phyloP scores from a whole-genome alignment of 192 early-diverging fungal genomes.

The Allomyces macrogynus region DNA sequence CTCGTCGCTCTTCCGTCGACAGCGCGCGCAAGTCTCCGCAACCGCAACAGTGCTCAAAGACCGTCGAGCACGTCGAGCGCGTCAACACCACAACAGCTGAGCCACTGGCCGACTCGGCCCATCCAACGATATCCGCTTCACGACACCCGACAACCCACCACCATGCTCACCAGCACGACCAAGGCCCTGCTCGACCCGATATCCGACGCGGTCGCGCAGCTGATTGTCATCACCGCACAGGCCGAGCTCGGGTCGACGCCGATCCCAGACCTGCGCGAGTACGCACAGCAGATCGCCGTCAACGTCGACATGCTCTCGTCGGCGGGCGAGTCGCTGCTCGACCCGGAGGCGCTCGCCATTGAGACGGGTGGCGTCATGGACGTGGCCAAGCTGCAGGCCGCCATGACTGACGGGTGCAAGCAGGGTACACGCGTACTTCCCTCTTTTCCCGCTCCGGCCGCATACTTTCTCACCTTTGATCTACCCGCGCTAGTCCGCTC shows the following conservation, averaged over 20 bases:
- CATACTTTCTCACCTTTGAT: too few relatives aligned
- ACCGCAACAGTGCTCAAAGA: too few relatives aligned
- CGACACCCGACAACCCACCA: not conserved
- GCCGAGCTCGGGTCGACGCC: conserved; percentile 17
- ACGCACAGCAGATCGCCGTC: conserved; percentile 16
- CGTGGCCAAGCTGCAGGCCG: conserved; percentile 8
- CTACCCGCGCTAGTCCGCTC: conserved; percentile 12
- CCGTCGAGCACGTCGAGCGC: too few relatives aligned
- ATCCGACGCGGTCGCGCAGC: conserved; percentile 25
- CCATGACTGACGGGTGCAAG: conserved; percentile 20
- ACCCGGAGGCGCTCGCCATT: not conserved
- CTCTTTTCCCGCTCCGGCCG: too few relatives aligned
- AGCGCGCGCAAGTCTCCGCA: too few relatives aligned
- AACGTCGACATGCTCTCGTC: conserved; percentile 21
- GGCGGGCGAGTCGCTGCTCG: conserved; percentile 10
- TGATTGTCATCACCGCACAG: conserved; percentile 29
- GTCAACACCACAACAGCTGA: too few relatives aligned
- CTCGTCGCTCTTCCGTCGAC: too few relatives aligned
- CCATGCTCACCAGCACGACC: conserved; percentile 20
- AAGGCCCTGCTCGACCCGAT: conserved; percentile 25
- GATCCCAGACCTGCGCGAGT: conserved; percentile 21
- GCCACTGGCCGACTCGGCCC: too few relatives aligned
- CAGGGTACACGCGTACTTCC: too few relatives aligned
- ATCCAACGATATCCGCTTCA: too few relatives aligned
- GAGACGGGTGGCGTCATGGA: not conserved